phyloP scores from a whole-genome alignment of 192 early-diverging fungal genomes.

The Gamsiella multidivaricata region DNA sequence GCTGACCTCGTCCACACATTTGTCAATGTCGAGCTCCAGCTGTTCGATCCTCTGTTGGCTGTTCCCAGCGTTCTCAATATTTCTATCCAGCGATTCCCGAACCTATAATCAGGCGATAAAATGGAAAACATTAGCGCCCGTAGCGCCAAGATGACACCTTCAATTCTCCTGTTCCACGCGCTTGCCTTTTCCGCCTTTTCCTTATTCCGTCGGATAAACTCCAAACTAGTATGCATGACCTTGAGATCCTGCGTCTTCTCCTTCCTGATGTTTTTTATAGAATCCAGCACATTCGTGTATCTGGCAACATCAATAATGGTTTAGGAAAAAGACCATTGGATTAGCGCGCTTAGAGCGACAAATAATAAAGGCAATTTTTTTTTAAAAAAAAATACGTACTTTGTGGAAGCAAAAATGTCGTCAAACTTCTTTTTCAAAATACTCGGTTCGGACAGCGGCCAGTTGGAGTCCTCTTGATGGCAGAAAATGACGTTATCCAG shows the following conservation, averaged over 20 bases:
- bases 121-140: too few species aligned
- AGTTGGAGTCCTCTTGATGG: slow-evolving; percentile 98
- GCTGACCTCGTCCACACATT: slow-evolving; percentile 26
- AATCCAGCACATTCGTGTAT: slow-evolving; percentile 91
- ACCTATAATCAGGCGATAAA: slow-evolving; percentile 16
- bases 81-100: slow-evolving; percentile 24
- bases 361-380: not conserved
- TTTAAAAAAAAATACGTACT: slow-evolving; percentile 55
- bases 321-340: not conserved
- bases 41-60: slow-evolving; percentile 56
- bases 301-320: slow-evolving; percentile 25
- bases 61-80: slow-evolving; percentile 12
- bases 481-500: slow-evolving; percentile 99
- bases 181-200: slow-evolving; percentile 75
- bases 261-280: slow-evolving; percentile 83
- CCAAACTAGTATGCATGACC: slow-evolving; percentile 70
- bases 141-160: too few species aligned
- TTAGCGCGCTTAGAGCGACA: too few species aligned
- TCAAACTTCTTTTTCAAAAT: slow-evolving; percentile 97
- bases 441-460: slow-evolving; percentile 92
- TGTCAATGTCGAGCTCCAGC: slow-evolving; percentile 55
- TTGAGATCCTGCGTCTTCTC: slow-evolving; percentile 72
- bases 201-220: slow-evolving; percentile 74
- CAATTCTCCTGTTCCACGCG: too few species aligned
- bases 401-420: slow-evolving; percentile 94